Base-by-base conservation (phyloP, 2,329 filamentous ascomycete genomes). In the Ascosphaera apis region DNA sequence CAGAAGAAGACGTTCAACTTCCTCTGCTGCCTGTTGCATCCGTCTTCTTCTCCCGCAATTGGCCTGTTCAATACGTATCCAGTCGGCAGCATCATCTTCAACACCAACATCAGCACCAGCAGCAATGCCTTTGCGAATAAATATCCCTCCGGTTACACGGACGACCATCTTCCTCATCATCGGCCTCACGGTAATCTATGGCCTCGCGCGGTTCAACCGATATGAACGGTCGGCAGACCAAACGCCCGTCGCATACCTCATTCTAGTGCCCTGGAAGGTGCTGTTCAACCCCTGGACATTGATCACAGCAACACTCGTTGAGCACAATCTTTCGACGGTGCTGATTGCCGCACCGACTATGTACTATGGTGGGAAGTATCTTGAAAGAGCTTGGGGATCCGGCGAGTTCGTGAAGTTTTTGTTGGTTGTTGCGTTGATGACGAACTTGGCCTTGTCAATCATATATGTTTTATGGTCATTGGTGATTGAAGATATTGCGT, bases 301-400 rank as follows among this genome's bases (percentile, higher is more conserved):
- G 43, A 48, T 91, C 38, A 79, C 80, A 2, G 77, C 83, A 2
- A 80, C 83, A 0, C 67, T 93, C 38, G 82, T 93, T 34, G 88
- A 98, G 61, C 78, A 81, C 56, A 95, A 95, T 54, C 64, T 95
- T 47, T 78, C 92, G 49, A 91, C 82, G 8, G 65, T 93, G 31
- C 58, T 70, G 17, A 71, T 91, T 39, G 82, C 81, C 34, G 74
- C 67, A 18, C 61, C 75, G 31, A 84, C 84, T 1, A 58, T 95
- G 37, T 91, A 84, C 55, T 81, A 92, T 60, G 86, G 86, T 37
- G 88, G 88, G 7, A 73, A 83, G 47, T 98, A 98, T 55, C 69
- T 98, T 15, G 88, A 98, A 65, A 68, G 88, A 49, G 86, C 88
- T 23, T 98, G 86, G 88, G 84, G 83, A 21, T 86, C 81, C 17